Percentiles rank a stretch among this genome's conserved stretches.
Evolutionary conservation across 2,329 filamentous ascomycete genomes (phyloP).

Genomic region (Macrophomina phaseolina): DNA sequence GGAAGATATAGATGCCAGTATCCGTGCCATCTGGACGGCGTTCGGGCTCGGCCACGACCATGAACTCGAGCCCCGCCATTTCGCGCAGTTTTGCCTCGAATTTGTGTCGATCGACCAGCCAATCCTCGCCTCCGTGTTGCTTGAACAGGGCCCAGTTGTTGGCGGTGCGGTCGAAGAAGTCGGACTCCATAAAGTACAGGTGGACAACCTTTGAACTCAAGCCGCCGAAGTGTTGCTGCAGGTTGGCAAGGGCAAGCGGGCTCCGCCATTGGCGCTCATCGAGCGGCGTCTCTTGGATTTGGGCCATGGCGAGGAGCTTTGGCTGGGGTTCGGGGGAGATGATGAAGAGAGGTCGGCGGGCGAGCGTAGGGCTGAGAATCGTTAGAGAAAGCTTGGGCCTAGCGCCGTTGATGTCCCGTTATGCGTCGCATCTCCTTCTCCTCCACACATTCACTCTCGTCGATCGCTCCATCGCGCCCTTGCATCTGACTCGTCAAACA

Average conservation of each 20-base stretch:
- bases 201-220: conserved; percentile 51
- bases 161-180: conserved; percentile 66
- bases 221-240: conserved; percentile 28
- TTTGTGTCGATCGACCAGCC: conserved; percentile 58
- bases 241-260: conserved; percentile 34
- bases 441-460: conserved; percentile 19
- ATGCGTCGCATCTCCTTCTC: conserved; percentile 21
- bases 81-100: conserved; percentile 62
- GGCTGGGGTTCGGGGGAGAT: conserved; percentile 8
- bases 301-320: conserved; percentile 32
- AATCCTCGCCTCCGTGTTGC: conserved; percentile 53
- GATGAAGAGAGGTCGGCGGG: conserved; percentile 27
- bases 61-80: conserved; percentile 65
- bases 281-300: conserved; percentile 37
- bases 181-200: conserved; percentile 66
- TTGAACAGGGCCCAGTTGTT: conserved; percentile 63
- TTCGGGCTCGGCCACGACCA: conserved; percentile 64
- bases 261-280: conserved; percentile 41
- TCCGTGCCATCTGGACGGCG: conserved; percentile 49
- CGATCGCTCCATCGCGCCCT: conserved; percentile 14
- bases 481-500: conserved; percentile 23
- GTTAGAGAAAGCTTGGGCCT: background rate
- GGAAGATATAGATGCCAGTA: conserved; percentile 64
- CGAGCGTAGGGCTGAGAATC: conserved; percentile 19
- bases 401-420: background rate